A percentile compares a stretch with the other conserved stretches of the same genome.
Conservation (phyloP, 2,329 filamentous ascomycete species). For the Aspergillus awamori region DNA sequence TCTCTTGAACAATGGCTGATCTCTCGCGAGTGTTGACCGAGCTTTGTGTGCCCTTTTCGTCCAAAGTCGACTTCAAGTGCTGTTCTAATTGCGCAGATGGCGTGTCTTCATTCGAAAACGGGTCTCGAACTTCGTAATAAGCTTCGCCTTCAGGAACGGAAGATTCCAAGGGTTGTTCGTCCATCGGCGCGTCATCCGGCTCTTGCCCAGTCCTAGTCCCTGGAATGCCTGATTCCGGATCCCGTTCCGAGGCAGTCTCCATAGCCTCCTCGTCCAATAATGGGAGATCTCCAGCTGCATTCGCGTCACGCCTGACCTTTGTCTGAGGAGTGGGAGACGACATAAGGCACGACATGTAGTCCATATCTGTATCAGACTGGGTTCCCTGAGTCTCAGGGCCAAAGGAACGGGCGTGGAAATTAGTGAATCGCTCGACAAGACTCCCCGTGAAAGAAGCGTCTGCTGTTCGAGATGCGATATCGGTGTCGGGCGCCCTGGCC, state of each 20-base stretch:
- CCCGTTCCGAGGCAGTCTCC: background rate
- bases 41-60: background rate
- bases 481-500: constrained; percentile 5
- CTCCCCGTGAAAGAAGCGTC: constrained; percentile 31
- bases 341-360: constrained; percentile 11
- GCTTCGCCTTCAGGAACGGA: background rate
- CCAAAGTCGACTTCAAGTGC: background rate
- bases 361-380: constrained; percentile 19
- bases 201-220: background rate
- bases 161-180: background rate
- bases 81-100: background rate
- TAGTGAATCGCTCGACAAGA: constrained; percentile 28
- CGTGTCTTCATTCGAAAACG: background rate
- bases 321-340: constrained; percentile 11
- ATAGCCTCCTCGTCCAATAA: background rate
- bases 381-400: constrained; percentile 12
- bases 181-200: background rate
- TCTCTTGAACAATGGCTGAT: background rate
- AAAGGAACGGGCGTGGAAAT: constrained; percentile 29
- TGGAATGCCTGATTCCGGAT: background rate
- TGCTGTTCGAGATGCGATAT: background rate
- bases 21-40: background rate
- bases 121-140: background rate
- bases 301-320: background rate
- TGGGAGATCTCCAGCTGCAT: background rate